A percentile compares a stretch with the other conserved stretches of the same genome.
phyloP scores from a whole-genome alignment of 2,329 filamentous ascomycete genomes.

The Ramularia collo-cygni region DNA sequence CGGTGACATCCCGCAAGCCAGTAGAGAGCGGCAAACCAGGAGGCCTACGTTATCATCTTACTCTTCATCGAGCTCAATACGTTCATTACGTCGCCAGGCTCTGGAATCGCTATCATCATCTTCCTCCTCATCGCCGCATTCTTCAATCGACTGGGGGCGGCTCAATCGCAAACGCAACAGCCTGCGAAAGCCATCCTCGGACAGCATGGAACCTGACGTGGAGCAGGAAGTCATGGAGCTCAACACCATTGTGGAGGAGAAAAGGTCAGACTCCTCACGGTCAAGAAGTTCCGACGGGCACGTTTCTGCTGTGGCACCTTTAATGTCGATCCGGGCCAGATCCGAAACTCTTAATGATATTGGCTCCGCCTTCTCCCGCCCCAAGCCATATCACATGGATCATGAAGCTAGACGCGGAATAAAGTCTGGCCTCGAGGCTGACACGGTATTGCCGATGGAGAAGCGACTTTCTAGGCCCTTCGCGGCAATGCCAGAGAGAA shows the following conservation, averaged over 20 bases:
- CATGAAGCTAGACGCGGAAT: constrained; percentile 3
- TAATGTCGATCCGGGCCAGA: constrained; percentile 39
- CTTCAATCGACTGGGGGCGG: constrained; percentile 29
- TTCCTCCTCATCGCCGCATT: constrained; percentile 8
- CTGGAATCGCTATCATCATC: constrained; percentile 13
- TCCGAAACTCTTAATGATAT: constrained; percentile 44
- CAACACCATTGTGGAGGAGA: constrained; percentile 44
- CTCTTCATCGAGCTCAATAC: constrained; percentile 27
- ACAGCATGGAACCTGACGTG: constrained; percentile 30
- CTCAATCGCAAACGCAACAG: constrained; percentile 28
- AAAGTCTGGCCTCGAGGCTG: constrained; percentile 1
- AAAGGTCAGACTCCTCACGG: constrained; percentile 32
- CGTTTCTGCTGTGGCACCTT: constrained; percentile 41
- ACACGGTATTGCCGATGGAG: constrained; percentile 14
- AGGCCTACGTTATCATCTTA: constrained; percentile 12
- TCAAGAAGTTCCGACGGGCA: constrained; percentile 30
- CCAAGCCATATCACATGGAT: constrained; percentile 16
- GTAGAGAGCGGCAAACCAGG: background rate
- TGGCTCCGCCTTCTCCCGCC: constrained; percentile 41
- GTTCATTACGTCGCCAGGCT: constrained; percentile 32
- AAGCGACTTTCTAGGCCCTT: constrained; percentile 18
- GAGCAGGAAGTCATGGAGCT: constrained; percentile 43
- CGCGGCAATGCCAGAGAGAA: constrained; percentile 15
- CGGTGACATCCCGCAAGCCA: background rate
- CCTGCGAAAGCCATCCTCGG: constrained; percentile 13